phyloP scores from a whole-genome alignment of 768 basidiomycete genomes.

The Phylloporus sp. region DNA sequence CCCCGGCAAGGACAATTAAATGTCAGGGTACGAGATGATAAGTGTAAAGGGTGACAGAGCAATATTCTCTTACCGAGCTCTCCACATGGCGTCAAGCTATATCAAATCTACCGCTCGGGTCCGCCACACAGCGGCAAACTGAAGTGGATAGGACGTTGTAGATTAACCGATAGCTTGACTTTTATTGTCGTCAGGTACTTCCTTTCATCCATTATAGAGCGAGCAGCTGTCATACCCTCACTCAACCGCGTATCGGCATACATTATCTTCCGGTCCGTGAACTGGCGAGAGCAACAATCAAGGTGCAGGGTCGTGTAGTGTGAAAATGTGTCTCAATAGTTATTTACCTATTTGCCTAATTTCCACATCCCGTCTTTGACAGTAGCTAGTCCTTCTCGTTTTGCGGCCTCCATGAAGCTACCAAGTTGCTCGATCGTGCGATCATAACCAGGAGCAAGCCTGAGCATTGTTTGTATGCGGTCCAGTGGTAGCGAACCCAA shows the following conservation, averaged over 20 bases:
- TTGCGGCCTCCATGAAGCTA: constrained; percentile 76
- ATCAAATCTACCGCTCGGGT: not conserved
- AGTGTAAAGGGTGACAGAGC: not conserved
- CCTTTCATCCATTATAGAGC: not conserved
- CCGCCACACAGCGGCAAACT: not conserved
- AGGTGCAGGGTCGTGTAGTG: not conserved
- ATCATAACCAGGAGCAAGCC: constrained; percentile 80
- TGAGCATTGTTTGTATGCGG: constrained; percentile 87
- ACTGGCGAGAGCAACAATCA: not conserved
- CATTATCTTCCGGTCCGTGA: not conserved
- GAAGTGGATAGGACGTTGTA: not conserved
- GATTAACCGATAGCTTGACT: not conserved
- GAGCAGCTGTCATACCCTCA: not conserved
- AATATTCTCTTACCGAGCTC: not conserved
- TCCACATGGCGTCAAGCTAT: not conserved
- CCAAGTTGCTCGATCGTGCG: constrained; percentile 74
- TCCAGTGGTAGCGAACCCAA: constrained; percentile 71
- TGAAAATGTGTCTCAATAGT: not conserved
- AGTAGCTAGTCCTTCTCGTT: constrained; percentile 70
- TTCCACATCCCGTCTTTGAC: constrained; percentile 72
- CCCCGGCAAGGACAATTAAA: not conserved
- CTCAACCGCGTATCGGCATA: not conserved
- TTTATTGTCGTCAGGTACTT: not conserved
- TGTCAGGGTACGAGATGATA: constrained; percentile 1
- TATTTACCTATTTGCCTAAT: constrained; percentile 29